A percentile compares a stretch with the other conserved stretches of the same genome.
phyloP scores from a whole-genome alignment of 345 rosid species.

The Capsella bursapastoris region DNA sequence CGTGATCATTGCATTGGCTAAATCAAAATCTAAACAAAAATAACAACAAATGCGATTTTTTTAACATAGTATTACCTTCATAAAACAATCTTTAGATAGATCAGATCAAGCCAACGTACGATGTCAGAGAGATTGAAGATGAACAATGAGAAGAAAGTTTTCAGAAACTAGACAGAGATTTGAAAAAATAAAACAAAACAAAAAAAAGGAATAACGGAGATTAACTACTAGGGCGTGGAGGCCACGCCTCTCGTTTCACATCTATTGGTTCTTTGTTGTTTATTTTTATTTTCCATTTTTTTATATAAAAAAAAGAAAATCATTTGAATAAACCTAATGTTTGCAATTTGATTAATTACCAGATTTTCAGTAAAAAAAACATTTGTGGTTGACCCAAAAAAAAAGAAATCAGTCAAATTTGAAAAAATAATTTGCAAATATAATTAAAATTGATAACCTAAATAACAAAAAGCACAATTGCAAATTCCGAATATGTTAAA shows the following conservation, averaged over 20 bases:
- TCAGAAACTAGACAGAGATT: slow-evolving; percentile 9
- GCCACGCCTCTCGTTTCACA: slow-evolving; percentile 30
- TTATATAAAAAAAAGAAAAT: no score
- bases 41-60: neutral
- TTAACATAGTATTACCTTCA: slow-evolving; percentile 34
- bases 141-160: slow-evolving; percentile 14
- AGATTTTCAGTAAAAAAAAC: no score
- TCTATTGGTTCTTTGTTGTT: slow-evolving; percentile 19
- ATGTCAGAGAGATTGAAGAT: neutral
- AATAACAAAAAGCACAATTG: no score
- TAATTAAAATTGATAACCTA: no score
- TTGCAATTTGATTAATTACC: no score
- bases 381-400: no score
- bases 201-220: neutral
- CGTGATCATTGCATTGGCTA: neutral
- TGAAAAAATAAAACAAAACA: neutral
- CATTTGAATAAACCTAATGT: no score
- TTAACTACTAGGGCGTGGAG: slow-evolving; percentile 36
- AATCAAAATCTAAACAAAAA: neutral
- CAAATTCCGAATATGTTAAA: no score
- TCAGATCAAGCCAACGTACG: neutral
- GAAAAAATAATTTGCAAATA: no score
- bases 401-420: no score
- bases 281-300: neutral
- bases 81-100: slow-evolving; percentile 13